Percentiles rank a stretch among this genome's conserved stretches.
Evolutionary conservation across 805 yeast species (phyloP).

Genomic region (Hanseniaspora thailandica): DNA sequence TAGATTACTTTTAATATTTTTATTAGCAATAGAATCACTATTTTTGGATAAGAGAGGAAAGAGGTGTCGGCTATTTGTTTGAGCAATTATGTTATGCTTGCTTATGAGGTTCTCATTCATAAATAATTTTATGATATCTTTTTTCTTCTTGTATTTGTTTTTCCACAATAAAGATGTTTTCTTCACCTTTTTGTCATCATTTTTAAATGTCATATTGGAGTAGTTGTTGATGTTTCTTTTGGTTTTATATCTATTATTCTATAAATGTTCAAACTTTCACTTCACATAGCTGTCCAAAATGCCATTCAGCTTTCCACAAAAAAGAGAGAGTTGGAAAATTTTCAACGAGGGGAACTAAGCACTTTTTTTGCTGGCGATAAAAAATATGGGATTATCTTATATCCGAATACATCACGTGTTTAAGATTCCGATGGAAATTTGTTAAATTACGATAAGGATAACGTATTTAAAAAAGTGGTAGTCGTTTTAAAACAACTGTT

Average conservation of each 20-base stretch:
- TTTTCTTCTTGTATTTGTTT: background rate
- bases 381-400: background rate
- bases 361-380: background rate
- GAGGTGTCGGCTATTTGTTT: slow-evolving; percentile 1
- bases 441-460: background rate
- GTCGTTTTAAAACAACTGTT: too few species aligned
- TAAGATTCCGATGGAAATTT: background rate
- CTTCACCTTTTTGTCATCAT: background rate
- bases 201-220: background rate
- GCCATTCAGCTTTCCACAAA: too few species aligned
- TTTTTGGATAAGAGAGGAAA: background rate
- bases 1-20: background rate
- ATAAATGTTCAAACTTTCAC: too few species aligned
- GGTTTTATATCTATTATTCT: background rate
- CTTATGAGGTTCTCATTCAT: slow-evolving; percentile 7
- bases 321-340: too few species aligned
- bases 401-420: background rate
- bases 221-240: background rate
- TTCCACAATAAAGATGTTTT: background rate
- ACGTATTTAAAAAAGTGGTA: too few species aligned
- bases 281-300: too few species aligned
- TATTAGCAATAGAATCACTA: background rate
- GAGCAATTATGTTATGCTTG: background rate
- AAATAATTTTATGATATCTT: background rate
- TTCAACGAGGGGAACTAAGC: background rate